Evolutionary conservation across 768 basidiomycete genomes (phyloP).

Genomic region (Vararia minispora): DNA sequence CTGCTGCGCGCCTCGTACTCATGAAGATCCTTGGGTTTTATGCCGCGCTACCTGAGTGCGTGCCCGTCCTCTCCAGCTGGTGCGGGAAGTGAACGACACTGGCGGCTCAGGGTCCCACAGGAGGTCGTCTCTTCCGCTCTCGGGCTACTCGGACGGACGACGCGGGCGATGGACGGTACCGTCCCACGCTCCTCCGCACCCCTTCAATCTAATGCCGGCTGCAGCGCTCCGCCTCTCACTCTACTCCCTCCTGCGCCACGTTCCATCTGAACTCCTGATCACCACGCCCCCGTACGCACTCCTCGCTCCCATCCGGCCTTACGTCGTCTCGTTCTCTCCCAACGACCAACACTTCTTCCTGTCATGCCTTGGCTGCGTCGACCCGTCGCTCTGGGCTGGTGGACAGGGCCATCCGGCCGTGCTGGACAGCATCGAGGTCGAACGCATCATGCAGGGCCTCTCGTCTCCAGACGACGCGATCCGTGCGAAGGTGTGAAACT

Average conservation of each 20-base stretch:
- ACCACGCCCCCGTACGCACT: conserved; percentile 11
- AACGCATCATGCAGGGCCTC: conserved; percentile 55
- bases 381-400: conserved; percentile 60
- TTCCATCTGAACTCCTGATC: conserved; percentile 3
- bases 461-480: conserved; percentile 48
- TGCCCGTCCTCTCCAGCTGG: background rate
- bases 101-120: too few relatives aligned
- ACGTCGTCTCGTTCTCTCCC: conserved; percentile 42
- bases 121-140: too few relatives aligned
- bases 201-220: background rate
- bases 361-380: conserved; percentile 46
- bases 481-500: conserved; percentile 40
- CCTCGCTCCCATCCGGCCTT: background rate
- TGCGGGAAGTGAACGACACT: background rate
- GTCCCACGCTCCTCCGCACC: conserved; percentile 8
- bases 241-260: too few relatives aligned
- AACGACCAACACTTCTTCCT: conserved; percentile 62
- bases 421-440: conserved; percentile 67
- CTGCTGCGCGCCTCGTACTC: conserved; percentile 3
- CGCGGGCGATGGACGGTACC: conserved; percentile 8
- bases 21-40: conserved; percentile 8
- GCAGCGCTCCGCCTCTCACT: conserved; percentile 3
- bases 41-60: conserved; percentile 5
- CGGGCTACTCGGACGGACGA: conserved; percentile 9
- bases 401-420: conserved; percentile 38